Evolutionary conservation across 208 protist genomes (phyloP), one percentile per base, ranked within the genome.

Genomic region (Acanthamoeba royreba): DNA sequence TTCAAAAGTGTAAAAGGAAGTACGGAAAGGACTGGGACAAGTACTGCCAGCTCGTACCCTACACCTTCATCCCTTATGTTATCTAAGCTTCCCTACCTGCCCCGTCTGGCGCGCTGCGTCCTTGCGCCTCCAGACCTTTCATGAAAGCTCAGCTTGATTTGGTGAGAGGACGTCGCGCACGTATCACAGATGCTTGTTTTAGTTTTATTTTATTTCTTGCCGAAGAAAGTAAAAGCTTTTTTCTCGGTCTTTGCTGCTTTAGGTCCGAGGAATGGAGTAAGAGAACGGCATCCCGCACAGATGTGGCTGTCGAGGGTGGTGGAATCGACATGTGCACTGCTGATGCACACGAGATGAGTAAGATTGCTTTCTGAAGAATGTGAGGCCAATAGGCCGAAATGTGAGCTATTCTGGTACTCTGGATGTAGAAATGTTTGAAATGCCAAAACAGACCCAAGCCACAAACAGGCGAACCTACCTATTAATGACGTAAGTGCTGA

Each of bases 21-120:
- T 99, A 99, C 94, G 98, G 98, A 40, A 97, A 98, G 94, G 94
- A 99, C 93, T 99, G 98, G 98, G 98, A 98, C 72, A 95, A 98
- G 77, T 99, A 99, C 95, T 97, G 98, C 91, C 93, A 95, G 61
- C 22, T 97, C 9, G 98, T 99, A 15, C 98, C 98, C 31, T 99
- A 98, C 94, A 97, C 97, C 92, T 98, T 99, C 92, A 99, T 99
- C 94, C 99, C 99, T 13, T 98, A 97, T 94, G 96, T 99, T 47
- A 99, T 98, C 95, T 99, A 98, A 96, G 45, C 83, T 90, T 53
- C 40, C 63, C 22, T 49, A 90, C 22, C 33, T 49, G 35, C 40
- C 22, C 33, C 83, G 35, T 22, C 31, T 25, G 38, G 38, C 31
- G n/a, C n/a, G n/a, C n/a, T n/a, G n/a, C n/a, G n/a, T n/a, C n/a